Evolutionary conservation across 441 rosid genomes (phyloP), one percentile per base, ranked within the genome.

Genomic region (Adansonia gregorii): DNA sequence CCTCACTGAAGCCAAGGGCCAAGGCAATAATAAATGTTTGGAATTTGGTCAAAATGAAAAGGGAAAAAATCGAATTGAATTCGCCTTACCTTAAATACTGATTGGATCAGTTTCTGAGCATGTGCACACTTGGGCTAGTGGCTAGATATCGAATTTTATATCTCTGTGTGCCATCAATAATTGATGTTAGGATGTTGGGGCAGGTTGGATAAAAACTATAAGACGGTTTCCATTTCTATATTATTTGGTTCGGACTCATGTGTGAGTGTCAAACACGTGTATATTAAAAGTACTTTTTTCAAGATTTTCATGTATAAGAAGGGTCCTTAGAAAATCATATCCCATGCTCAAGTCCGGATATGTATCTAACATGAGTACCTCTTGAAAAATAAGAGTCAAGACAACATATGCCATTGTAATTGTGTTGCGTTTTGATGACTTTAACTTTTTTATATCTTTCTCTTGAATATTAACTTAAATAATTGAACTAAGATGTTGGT

Each of bases 1-100:
- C 73, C 17, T 52, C 55, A 52, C 65, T 78, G 67, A 78, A 52
- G 73, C 78, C 70, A 49, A 35, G 19, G 54, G 72, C 59, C 61
- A 15, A 46, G 12, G 10, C 9, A 14, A 15, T 8, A 22, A 17
- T 7, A 51, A 49, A 71, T 72, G 31, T 48, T 59, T 39, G 9
- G 31, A 39, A 59, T 24, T 12, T 24, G 20, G 49, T 15, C 48
- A 22, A n/a, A 27, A 6, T 10, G 5, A 15, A 35, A 64, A 64
- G 39, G 41, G 41, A 35, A 35, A 35, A 35, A 35, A 35, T 35
- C 41, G 43, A 69, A 69, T 22, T 69, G 12, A 22, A 45, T 2
- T 56, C 6, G 27, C 49, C 43, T 55, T 41, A 12, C 73, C 55
- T 51, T n/a, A 76, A 60, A 66, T 75, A 14, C 20, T 43, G 67